Base-by-base conservation (phyloP, 192 early-diverging fungal species). In the Backusella westeae region DNA sequence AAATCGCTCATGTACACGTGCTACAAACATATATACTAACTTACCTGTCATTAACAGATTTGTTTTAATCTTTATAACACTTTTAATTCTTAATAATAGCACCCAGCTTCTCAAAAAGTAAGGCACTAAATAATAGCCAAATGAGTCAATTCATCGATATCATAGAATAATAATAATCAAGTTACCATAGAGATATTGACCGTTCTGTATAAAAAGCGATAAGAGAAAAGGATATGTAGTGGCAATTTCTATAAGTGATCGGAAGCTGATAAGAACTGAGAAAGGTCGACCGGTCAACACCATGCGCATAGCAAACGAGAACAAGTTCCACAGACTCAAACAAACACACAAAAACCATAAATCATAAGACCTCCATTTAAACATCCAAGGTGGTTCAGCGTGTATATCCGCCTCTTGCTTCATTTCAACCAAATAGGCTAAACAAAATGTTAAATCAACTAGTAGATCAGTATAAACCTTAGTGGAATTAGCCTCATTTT, bases 61-160 rank as follows among this genome's bases (percentile, higher is more conserved):
- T 36, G 82, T 81, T n/a, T 87, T 77, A n/a, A 89, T 81, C 14
- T 84, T 87, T 49, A 92, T 72, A 1, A 88, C 86, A 29, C 85
- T 83, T 46, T 85, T 81, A 0, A 92, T 76, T 19, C 87, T 86
- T 10, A 82, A 77, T 0, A 91, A 77, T 6, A 90, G 81, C 15
- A 83, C 82, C 76, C 89, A 81, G 21, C 87, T 86, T 42, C 86
- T 74, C 38, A 92, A 63, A 82, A 89, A 91, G 67, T 89, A 91
- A 9, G 90, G 90, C 0, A 91, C 80, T 78, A 42, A 6, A 34
- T 42, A 32, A 3, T 32, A 10, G 3, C 3, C 34, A 39, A 29
- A 32, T 39, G 32, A 41, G 17, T 21, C 19, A 14, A 9, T 39
- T 29, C n/a, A 14, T 1, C 52, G 83, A 23, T 72, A 19, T 12